Percentiles rank a stretch among this genome's conserved stretches.
Evolutionary conservation across 2,329 filamentous ascomycete genomes (phyloP).

Genomic region (Alternaria tenuissima): DNA sequence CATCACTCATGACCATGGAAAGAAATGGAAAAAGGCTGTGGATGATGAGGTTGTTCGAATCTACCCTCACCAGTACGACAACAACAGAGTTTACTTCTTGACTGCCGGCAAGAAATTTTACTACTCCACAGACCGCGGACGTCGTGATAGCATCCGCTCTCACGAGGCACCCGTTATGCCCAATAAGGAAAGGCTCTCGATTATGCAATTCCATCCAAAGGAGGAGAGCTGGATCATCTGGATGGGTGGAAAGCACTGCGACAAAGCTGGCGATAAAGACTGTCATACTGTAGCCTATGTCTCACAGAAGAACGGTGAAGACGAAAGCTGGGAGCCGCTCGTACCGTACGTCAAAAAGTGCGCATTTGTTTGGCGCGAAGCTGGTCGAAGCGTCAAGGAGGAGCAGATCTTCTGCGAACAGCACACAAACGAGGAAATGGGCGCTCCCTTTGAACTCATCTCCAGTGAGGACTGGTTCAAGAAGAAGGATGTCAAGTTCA

Average conservation of each 20-base stretch:
- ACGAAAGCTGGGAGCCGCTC: slow-evolving; percentile 73
- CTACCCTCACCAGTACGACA: slow-evolving; percentile 79
- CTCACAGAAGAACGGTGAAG: slow-evolving; percentile 77
- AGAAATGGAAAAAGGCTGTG: slow-evolving; percentile 80
- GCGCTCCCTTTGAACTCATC: slow-evolving; percentile 72
- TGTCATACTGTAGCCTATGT: slow-evolving; percentile 80
- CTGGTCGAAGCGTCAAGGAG: slow-evolving; percentile 63
- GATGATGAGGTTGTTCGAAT: slow-evolving; percentile 75
- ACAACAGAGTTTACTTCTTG: slow-evolving; percentile 86
- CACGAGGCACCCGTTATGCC: slow-evolving; percentile 75
- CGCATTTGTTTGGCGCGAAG: slow-evolving; percentile 79
- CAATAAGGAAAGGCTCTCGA: slow-evolving; percentile 59
- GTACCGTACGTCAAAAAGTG: slow-evolving; percentile 80
- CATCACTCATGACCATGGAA: slow-evolving; percentile 86
- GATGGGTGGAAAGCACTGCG: slow-evolving; percentile 77
- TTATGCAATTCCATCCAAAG: slow-evolving; percentile 82
- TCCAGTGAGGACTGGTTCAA: slow-evolving; percentile 84
- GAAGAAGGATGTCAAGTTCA: slow-evolving; percentile 68
- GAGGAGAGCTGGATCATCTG: slow-evolving; percentile 88
- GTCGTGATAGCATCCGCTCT: slow-evolving; percentile 68
- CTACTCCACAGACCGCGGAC: slow-evolving; percentile 82
- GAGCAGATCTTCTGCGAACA: slow-evolving; percentile 72
- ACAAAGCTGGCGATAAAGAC: slow-evolving; percentile 57
- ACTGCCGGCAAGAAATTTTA: slow-evolving; percentile 73
- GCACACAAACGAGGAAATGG: slow-evolving; percentile 67